phyloP scores from a whole-genome alignment of 2,329 filamentous ascomycete genomes.

The Pleomassaria siparia region DNA sequence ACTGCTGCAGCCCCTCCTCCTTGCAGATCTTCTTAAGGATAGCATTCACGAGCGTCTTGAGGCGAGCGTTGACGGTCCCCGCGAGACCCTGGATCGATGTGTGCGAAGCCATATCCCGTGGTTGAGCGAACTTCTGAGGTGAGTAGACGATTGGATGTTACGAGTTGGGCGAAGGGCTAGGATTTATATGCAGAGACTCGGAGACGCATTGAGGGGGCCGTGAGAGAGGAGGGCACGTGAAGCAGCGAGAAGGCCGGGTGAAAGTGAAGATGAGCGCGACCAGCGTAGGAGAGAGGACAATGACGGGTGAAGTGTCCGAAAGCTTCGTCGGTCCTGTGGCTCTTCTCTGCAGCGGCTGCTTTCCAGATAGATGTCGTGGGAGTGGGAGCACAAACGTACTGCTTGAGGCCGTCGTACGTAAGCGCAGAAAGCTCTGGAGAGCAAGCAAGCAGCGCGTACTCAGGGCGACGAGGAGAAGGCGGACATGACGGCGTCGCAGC shows the following conservation, averaged over 20 bases:
- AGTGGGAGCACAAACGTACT: neutral
- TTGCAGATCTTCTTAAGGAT: slow-evolving; percentile 78
- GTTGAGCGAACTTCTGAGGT: neutral
- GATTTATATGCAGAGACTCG: slow-evolving; percentile 3
- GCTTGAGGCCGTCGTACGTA: neutral
- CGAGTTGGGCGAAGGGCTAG: neutral
- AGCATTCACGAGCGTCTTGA: slow-evolving; percentile 60
- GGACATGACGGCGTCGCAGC: neutral
- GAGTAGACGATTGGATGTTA: neutral
- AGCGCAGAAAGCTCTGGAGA: neutral
- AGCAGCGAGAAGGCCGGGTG: neutral
- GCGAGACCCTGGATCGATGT: slow-evolving; percentile 44
- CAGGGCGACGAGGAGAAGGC: neutral
- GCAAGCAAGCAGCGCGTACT: neutral
- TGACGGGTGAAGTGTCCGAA: neutral
- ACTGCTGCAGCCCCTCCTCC: slow-evolving; percentile 67
- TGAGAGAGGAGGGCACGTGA: neutral
- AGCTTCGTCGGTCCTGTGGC: neutral
- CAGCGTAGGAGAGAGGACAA: slow-evolving; percentile 5
- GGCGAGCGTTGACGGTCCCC: slow-evolving; percentile 43
- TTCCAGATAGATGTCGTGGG: neutral
- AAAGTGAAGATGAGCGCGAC: neutral
- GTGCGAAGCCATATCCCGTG: slow-evolving; percentile 30
- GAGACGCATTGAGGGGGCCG: neutral
- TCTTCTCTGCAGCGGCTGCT: neutral